A percentile compares a stretch with the other conserved stretches of the same genome.
These are phyloP conservation scores for Polytrichum commune DNA, from an alignment of 225 moss, liverwort and hornwort species.

Conservation along the genomic window DNA sequence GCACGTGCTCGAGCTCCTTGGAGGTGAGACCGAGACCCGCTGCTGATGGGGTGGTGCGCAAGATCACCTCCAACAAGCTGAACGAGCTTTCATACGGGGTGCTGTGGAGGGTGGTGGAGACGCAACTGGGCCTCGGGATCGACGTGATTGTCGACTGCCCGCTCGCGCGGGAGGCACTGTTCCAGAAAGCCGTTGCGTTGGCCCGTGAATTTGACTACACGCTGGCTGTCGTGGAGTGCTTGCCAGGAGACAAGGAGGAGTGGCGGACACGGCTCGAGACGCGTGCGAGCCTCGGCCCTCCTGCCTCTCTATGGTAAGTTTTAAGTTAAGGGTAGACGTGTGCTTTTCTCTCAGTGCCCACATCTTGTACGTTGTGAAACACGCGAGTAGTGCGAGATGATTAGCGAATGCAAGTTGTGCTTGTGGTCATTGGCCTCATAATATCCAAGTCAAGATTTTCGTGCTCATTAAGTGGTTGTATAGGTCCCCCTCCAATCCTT, in stretches of 20 bases:
- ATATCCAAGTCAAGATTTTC: too few relatives aligned
- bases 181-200: conserved; percentile 32
- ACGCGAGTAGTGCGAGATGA: too few relatives aligned
- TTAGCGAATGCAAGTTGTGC: too few relatives aligned
- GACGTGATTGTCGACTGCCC: conserved; percentile 69
- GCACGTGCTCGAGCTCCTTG: conserved; percentile 37
- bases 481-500: neutral
- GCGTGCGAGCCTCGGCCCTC: conserved; percentile 37
- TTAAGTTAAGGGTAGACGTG: neutral
- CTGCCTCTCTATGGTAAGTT: conserved; percentile 34
- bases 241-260: conserved; percentile 33
- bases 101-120: conserved; percentile 65
- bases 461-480: too few relatives aligned
- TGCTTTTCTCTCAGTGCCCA: too few relatives aligned
- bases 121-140: conserved; percentile 55
- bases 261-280: conserved; percentile 59
- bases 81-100: conserved; percentile 59
- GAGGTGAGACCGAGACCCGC: too few relatives aligned
- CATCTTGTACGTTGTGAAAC: too few relatives aligned
- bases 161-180: conserved; percentile 45
- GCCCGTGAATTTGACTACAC: conserved; percentile 19
- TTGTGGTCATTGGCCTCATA: too few relatives aligned
- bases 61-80: conserved; percentile 47
- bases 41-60: neutral
- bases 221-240: conserved; percentile 61